Conservation (phyloP, 306 rosid species). For the Parietaria judaica region DNA sequence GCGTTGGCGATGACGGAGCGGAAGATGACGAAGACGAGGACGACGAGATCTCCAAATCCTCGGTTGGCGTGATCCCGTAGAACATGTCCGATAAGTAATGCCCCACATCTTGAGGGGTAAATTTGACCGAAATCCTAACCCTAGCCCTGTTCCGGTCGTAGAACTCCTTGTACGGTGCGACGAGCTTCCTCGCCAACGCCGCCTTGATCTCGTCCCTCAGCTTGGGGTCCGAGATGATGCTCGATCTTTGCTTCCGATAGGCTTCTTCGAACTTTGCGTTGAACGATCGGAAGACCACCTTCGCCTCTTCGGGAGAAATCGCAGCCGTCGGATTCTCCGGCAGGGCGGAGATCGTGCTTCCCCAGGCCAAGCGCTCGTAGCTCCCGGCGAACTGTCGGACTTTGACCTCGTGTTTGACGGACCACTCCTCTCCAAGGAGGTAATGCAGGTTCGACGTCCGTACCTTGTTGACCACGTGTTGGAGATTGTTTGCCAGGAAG, state of each 20-base stretch:
- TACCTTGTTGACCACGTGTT: slow-evolving; percentile 33
- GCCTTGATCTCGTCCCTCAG: slow-evolving; percentile 47
- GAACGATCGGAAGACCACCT: slow-evolving; percentile 40
- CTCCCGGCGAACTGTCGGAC: slow-evolving; percentile 28
- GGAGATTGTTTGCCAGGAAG: slow-evolving; percentile 58
- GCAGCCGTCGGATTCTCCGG: slow-evolving; percentile 35
- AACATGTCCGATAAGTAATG: slow-evolving; percentile 47
- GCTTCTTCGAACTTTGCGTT: slow-evolving; percentile 43
- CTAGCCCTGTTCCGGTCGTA: slow-evolving; percentile 22
- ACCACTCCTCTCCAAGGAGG: slow-evolving; percentile 63
- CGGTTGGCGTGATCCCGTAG: slow-evolving; percentile 13
- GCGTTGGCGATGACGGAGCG: slow-evolving; percentile 8
- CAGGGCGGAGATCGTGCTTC: slow-evolving; percentile 36
- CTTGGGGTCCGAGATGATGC: slow-evolving; percentile 28
- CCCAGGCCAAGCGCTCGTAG: slow-evolving; percentile 53
- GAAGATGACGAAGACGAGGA: slow-evolving; percentile 3
- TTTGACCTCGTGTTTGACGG: slow-evolving; percentile 36
- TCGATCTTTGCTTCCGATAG: slow-evolving; percentile 32
- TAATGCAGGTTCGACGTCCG: slow-evolving; percentile 42
- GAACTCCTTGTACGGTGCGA: slow-evolving; percentile 38
- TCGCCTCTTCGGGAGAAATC: slow-evolving; percentile 35
- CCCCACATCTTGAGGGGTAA: slow-evolving; percentile 50
- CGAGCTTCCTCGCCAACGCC: slow-evolving; percentile 30
- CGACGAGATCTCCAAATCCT: neutral
- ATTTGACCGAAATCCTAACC: slow-evolving; percentile 20